Evolutionary conservation across 2,329 filamentous ascomycete species (phyloP), one percentile per base, ranked within the genome.

Genomic region (Ceratocystis ficicola): DNA sequence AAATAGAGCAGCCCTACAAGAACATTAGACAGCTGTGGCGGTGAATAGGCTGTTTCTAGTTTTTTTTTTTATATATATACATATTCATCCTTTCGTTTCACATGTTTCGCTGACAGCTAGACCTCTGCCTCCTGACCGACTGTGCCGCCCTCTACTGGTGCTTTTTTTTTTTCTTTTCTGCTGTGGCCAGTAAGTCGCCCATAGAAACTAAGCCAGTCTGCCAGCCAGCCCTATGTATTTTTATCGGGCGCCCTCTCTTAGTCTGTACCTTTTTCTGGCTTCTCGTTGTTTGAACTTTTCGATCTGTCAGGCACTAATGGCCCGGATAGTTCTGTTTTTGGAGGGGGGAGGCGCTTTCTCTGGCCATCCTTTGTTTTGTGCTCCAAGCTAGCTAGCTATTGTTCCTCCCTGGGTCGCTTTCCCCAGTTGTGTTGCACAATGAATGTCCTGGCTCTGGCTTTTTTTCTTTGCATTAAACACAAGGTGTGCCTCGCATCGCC

Each of bases 1-100:
- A 59, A 59, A 59, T 59, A 59, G 52, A 59, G 22, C 52, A 17
- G 48, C 52, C 28, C 25, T 59, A 59, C 25, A 59, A 32, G 52
- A 59, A 59, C 28, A 59, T 59, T 28, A 32, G 25, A 59, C 52
- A 30, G 28, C 10, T 17, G 52, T 59, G 52, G 28, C 52, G 20
- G 52, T 59, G 25, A 25, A 55, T 15, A 10, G 20, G 50, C 6
- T 8, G 32, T 25, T 2, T 55, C 17, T 55, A 7, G 7, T 5
- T 55, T 30, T 59, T n/a, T n/a, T n/a, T n/a, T n/a, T n/a, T n/a
- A n/a, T n/a, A n/a, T n/a, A 3, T n/a, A 32, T 12, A 22, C 15
- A 22, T 52, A 22, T 25, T 52, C 7, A 20, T 50, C 22, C 46
- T 8, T 50, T 22, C 52, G 52, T 59, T 59, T 59, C 52, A 36